A percentile compares a stretch with the other conserved stretches of the same genome.
phyloP scores from a whole-genome alignment of 2,329 filamentous ascomycete species.

The Talaromyces sp. region DNA sequence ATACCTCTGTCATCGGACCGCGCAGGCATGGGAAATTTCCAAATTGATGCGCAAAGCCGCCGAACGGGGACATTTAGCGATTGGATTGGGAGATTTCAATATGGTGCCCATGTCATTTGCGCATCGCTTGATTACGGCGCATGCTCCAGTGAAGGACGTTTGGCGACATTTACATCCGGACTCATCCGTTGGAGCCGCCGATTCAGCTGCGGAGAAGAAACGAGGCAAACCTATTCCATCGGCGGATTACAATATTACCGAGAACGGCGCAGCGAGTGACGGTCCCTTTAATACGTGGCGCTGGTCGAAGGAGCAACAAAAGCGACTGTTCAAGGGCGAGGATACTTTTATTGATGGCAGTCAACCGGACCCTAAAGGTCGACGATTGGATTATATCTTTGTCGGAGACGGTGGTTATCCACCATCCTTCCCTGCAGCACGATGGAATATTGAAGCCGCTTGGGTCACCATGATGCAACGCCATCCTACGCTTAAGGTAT shows the following conservation, averaged over 20 bases:
- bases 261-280: constrained; percentile 87
- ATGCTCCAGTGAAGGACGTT: constrained; percentile 74
- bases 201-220: constrained; percentile 65
- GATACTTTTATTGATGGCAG: constrained; percentile 65
- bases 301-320: constrained; percentile 72
- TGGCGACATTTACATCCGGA: constrained; percentile 84
- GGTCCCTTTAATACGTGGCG: constrained; percentile 88
- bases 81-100: constrained; percentile 93
- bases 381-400: constrained; percentile 94
- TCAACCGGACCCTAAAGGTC: constrained; percentile 69
- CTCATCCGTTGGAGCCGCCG: constrained; percentile 73
- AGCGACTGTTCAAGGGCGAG: constrained; percentile 63
- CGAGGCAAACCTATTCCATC: constrained; percentile 68
- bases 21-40: constrained; percentile 92
- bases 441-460: constrained; percentile 70
- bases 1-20: constrained; percentile 84
- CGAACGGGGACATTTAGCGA: constrained; percentile 75
- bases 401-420: constrained; percentile 57
- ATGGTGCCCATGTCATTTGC: constrained; percentile 86
- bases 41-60: constrained; percentile 82
- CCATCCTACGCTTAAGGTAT: constrained; percentile 78
- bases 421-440: constrained; percentile 32
- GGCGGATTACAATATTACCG: constrained; percentile 71
- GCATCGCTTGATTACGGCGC: constrained; percentile 76
- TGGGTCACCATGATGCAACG: constrained; percentile 77